Evolutionary conservation across 257 asterid genomes (phyloP), one percentile per base, ranked within the genome.

Genomic region (Jacaranda copaia): DNA sequence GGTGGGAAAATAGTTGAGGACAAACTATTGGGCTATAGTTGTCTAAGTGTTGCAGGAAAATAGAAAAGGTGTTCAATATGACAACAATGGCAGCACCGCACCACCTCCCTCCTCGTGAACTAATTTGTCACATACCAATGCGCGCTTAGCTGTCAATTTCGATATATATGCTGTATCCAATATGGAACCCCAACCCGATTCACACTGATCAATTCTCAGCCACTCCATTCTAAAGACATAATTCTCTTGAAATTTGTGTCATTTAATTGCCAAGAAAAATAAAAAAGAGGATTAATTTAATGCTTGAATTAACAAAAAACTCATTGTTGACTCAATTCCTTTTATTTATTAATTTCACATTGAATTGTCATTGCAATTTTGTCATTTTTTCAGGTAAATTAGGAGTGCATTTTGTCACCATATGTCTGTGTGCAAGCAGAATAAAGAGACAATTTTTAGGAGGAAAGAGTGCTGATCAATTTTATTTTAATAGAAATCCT

Each of bases 41-140:
- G 72, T 75, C 53, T 25, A 25, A 25, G 32, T 25, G 32, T 63
- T 75, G 73, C 65, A 51, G 38, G 45, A 52, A 64, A 75, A 51
- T 38, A 5, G 53, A 49, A 68, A 68, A 70, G 36, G 18, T 70
- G 63, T 36, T 70, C 7, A 16, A 70, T 42, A 40, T 14, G 53
- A 16, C 42, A 45, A 53, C 38, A 15, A 13, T 52, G 36, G 4
- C 66, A 56, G 38, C 53, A 16, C 45, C 36, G 0, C 56, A 3
- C 14, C 58, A 20, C 15, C 58, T 32, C 32, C 58, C 40, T 46
- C 18, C 76, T 52, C 6, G 70, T 61, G 78, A 73, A 43, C 77
- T 58, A 25, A 25, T 25, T 38, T 59, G 48, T 73, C 77, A 38
- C 70, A 40, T 64, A 43, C n/a, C n/a, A n/a, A n/a, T 42, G 19